These are phyloP conservation scores for Sporothrix phasma DNA, from an alignment of 2,329 filamentous ascomycete genomes.

Conservation along the genomic window DNA sequence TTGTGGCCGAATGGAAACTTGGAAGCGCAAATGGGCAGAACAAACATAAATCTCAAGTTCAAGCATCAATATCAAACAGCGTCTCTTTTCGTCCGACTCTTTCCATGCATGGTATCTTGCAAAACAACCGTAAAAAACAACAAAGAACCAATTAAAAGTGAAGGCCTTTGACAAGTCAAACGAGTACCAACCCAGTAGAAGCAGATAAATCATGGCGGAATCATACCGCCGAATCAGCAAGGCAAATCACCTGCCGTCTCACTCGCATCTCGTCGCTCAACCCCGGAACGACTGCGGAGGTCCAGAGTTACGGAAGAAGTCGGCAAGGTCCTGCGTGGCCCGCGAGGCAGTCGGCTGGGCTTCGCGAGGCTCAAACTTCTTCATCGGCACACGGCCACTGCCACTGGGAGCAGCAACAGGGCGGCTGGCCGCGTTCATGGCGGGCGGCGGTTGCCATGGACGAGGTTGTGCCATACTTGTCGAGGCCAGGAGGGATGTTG, in stretches of 20 bases:
- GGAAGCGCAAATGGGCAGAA: not conserved
- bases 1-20: not conserved
- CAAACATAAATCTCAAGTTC: not conserved
- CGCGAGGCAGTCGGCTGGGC: conserved; percentile 31
- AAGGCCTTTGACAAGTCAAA: not conserved
- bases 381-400: conserved; percentile 39
- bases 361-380: conserved; percentile 49
- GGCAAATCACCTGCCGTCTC: not conserved
- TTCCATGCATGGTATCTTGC: conserved; percentile 4
- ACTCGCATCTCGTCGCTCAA: not conserved
- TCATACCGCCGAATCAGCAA: not conserved
- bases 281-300: conserved; percentile 37
- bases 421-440: not conserved
- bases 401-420: conserved; percentile 8
- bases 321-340: conserved; percentile 59
- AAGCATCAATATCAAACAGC: not conserved
- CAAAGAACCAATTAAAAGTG: not conserved
- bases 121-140: not conserved
- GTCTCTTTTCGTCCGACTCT: not conserved
- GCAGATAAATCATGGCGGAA: not conserved
- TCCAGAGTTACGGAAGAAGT: conserved; percentile 60
- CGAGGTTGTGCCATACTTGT: conserved; percentile 26
- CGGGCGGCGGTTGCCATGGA: not conserved
- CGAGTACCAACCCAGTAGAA: not conserved
- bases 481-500: conserved; percentile 36